Conservation (phyloP, 345 rosid genomes). For the Lumnitzera racemosa region DNA sequence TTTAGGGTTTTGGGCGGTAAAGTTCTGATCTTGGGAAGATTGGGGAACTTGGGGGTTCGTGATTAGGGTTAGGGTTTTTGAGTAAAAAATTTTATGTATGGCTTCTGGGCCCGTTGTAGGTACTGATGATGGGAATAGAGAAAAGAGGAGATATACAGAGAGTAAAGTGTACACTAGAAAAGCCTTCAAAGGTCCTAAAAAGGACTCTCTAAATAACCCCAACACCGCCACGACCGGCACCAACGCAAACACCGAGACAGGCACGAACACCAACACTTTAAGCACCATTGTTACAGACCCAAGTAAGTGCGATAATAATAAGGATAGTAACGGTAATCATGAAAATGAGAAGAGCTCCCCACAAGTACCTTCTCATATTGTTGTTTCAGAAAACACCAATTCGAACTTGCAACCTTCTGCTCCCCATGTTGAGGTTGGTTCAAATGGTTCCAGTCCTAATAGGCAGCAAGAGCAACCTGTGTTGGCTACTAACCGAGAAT, state of each 20-base stretch:
- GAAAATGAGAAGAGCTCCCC: conserved; percentile 23
- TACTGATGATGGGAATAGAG: conserved; percentile 53
- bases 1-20: conserved; percentile 28
- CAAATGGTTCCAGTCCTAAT: conserved; percentile 33
- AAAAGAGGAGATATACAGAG: conserved; percentile 54
- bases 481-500: conserved; percentile 12
- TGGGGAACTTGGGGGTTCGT: conserved; percentile 4
- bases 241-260: conserved; percentile 6
- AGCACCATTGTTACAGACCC: background rate
- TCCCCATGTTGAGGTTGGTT: conserved; percentile 15
- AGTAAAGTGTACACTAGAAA: conserved; percentile 78
- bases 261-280: background rate
- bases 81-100: conserved; percentile 57
- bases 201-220: conserved; percentile 7
- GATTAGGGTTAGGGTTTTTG: conserved; percentile 37
- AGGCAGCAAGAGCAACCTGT: conserved; percentile 17
- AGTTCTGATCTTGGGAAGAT: conserved; percentile 4
- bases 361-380: conserved; percentile 19
- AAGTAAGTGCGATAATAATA: background rate
- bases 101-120: conserved; percentile 80
- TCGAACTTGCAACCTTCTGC: conserved; percentile 15
- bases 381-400: conserved; percentile 24
- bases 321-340: conserved; percentile 12
- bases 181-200: conserved; percentile 46
- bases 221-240: conserved; percentile 10